Evolutionary conservation across 305 asterid species (phyloP).

Genomic region (Rubia peregrina): DNA sequence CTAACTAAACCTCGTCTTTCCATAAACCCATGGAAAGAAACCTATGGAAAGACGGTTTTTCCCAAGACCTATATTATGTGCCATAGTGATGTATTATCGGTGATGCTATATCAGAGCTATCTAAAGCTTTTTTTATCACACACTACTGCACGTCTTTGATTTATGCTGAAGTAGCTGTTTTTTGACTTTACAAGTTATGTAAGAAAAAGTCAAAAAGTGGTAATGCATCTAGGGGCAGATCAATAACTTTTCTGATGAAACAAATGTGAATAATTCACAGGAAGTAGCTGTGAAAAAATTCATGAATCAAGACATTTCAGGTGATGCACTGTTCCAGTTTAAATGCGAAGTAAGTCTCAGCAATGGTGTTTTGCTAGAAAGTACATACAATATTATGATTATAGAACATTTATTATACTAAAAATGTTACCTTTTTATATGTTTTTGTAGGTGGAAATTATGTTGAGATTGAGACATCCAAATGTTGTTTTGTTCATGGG

Average conservation of each 20-base stretch:
- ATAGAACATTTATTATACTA: neutral
- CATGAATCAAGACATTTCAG: conserved; percentile 96
- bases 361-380: neutral
- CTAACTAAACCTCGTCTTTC: too few species aligned
- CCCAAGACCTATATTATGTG: neutral
- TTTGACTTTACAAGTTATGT: neutral
- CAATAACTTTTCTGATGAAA: conserved; percentile 7
- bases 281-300: conserved; percentile 98
- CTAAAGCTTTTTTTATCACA: neutral
- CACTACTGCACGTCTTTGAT: neutral
- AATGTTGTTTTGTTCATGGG: conserved; percentile 98
- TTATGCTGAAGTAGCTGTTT: neutral
- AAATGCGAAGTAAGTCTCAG: conserved; percentile 71
- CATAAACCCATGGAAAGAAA: too few species aligned
- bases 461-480: conserved; percentile 95
- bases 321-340: conserved; percentile 82
- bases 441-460: conserved; percentile 72
- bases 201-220: neutral
- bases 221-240: neutral
- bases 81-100: neutral
- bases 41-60: too few species aligned
- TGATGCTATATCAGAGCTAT: neutral
- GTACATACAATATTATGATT: neutral
- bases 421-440: neutral
- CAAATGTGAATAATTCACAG: conserved; percentile 35